Conservation (phyloP, 352 stramenopile species). For the Pythium monospermum region DNA sequence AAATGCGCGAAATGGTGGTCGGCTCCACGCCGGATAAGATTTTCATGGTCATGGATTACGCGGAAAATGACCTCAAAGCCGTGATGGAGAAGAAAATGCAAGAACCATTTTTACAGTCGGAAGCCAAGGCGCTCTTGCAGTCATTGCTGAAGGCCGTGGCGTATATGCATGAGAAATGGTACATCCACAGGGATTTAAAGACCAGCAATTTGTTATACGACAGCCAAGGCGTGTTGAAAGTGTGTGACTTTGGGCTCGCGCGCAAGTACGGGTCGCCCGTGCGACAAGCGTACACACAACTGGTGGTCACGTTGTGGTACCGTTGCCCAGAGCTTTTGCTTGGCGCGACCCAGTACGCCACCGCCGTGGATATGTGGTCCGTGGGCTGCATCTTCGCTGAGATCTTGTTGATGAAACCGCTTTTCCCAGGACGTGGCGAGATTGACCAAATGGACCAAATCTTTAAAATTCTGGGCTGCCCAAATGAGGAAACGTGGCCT, state of each 20-base stretch:
- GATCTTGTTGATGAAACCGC: slow-evolving; percentile 90
- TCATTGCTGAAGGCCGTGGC: slow-evolving; percentile 87
- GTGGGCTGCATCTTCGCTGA: slow-evolving; percentile 96
- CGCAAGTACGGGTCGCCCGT: slow-evolving; percentile 79
- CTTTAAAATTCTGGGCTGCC: slow-evolving; percentile 91
- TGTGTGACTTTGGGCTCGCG: slow-evolving; percentile 85
- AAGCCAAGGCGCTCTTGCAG: slow-evolving; percentile 94
- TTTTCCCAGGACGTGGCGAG: slow-evolving; percentile 92
- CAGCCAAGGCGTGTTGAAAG: slow-evolving; percentile 63
- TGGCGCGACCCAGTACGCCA: slow-evolving; percentile 90
- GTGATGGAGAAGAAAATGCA: slow-evolving; percentile 83
- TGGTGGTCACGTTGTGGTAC: slow-evolving; percentile 96
- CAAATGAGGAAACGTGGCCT: slow-evolving; percentile 89
- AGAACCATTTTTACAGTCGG: slow-evolving; percentile 75
- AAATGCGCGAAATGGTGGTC: slow-evolving; percentile 87
- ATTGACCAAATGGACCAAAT: slow-evolving; percentile 97
- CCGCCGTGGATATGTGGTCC: slow-evolving; percentile 96
- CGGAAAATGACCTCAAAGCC: slow-evolving; percentile 82
- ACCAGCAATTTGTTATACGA: slow-evolving; percentile 97
- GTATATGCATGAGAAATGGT: slow-evolving; percentile 92
- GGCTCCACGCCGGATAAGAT: slow-evolving; percentile 84
- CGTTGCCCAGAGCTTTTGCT: slow-evolving; percentile 91
- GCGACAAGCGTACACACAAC: slow-evolving; percentile 71
- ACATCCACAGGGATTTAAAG: slow-evolving; percentile 97
- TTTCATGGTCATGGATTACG: slow-evolving; percentile 91